Evolutionary conservation across 331 rosid species (phyloP).

Genomic region (Rhamnella rubrinervis): DNA sequence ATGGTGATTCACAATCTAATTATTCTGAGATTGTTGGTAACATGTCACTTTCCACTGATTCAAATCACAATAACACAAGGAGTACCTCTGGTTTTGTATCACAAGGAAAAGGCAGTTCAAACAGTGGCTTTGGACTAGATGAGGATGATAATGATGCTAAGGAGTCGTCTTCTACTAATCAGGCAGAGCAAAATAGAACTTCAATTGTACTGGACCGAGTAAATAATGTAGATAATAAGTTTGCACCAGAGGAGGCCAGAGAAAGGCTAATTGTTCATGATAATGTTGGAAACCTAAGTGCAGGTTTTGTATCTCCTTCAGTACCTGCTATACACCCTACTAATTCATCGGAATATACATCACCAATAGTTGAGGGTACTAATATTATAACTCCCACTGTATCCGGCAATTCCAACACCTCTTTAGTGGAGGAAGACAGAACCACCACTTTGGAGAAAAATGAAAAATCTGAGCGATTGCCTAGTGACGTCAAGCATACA

Average conservation of each 20-base stretch:
- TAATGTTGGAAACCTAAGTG: constrained; percentile 18
- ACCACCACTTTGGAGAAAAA: constrained; percentile 20
- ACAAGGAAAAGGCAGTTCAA: constrained; percentile 14
- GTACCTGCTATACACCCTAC: constrained; percentile 26
- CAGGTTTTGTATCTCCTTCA: constrained; percentile 26
- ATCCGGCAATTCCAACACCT: constrained; percentile 26
- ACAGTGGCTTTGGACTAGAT: neutral
- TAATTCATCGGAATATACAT: constrained; percentile 17
- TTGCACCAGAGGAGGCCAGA: constrained; percentile 27
- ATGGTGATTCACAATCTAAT: constrained; percentile 33
- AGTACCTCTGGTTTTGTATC: constrained; percentile 10
- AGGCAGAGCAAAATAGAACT: constrained; percentile 31
- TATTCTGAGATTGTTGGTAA: constrained; percentile 25
- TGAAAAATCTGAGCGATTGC: constrained; percentile 35
- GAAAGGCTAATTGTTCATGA: constrained; percentile 10
- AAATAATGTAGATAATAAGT: constrained; percentile 26
- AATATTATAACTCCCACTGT: constrained; percentile 26
- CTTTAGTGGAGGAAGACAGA: constrained; percentile 25
- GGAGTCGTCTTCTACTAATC: constrained; percentile 16
- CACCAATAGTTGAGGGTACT: constrained; percentile 27
- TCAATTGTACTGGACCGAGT: constrained; percentile 8
- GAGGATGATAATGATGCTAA: constrained; percentile 14
- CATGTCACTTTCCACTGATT: constrained; percentile 21
- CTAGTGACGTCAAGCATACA: neutral
- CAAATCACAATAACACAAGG: constrained; percentile 23